Conservation (phyloP, 495 filamentous ascomycete species). For the Aspergillus bridgeri region DNA sequence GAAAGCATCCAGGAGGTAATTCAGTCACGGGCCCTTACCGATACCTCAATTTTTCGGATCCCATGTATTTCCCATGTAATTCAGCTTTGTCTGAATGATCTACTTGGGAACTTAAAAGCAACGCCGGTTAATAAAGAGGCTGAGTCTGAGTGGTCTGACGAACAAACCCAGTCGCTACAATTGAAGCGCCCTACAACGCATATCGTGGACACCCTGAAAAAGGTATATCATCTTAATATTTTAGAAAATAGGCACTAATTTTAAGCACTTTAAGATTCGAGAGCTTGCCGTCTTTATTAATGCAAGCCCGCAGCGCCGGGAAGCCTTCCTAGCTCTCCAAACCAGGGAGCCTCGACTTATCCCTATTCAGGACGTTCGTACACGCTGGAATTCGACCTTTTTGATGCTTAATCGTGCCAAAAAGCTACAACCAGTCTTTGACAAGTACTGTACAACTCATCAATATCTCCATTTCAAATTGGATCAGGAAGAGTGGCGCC, state of each 20-base stretch:
- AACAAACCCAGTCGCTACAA: neutral
- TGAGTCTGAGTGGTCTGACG: neutral
- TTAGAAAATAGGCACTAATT: too few species aligned
- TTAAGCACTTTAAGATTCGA: neutral
- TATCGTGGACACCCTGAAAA: neutral
- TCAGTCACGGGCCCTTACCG: neutral
- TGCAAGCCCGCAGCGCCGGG: neutral
- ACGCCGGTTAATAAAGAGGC: neutral
- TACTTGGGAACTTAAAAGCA: neutral
- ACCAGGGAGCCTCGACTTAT: neutral
- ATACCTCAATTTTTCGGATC: neutral
- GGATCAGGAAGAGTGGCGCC: slow-evolving; percentile 12
- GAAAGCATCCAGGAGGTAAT: neutral
- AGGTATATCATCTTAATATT: too few species aligned
- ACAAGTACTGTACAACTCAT: neutral
- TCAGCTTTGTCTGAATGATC: neutral
- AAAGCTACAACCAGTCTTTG: neutral
- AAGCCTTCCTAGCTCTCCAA: neutral
- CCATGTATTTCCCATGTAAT: neutral
- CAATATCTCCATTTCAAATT: neutral
- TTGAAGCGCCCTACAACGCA: neutral
- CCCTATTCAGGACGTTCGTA: neutral
- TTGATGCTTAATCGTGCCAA: neutral
- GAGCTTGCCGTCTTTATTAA: neutral
- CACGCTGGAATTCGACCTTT: neutral